Evolutionary conservation across 1,284 basidiomycete species (phyloP).

Genomic region (Anthracocystis walkeri): DNA sequence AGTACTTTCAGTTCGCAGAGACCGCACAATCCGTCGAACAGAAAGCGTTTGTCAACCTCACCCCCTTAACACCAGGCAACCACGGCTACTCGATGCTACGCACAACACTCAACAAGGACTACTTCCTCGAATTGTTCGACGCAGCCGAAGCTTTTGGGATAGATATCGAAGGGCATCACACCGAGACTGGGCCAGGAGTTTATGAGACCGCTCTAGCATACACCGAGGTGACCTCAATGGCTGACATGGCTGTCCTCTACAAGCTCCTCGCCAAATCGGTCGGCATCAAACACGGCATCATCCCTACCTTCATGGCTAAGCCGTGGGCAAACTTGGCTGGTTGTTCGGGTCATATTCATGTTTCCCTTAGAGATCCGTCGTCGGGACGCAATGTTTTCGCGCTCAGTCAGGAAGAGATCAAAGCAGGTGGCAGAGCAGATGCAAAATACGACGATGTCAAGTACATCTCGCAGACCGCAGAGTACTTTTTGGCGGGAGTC

Average conservation of each 20-base stretch:
- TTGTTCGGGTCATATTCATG: conserved; percentile 83
- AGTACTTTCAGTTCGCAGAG: conserved; percentile 95
- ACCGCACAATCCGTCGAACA: conserved; percentile 79
- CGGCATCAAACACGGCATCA: conserved; percentile 86
- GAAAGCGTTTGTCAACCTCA: conserved; percentile 82
- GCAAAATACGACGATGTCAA: conserved; percentile 84
- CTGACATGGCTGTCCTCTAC: conserved; percentile 92
- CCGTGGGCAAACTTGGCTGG: conserved; percentile 76
- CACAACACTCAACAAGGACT: conserved; percentile 79
- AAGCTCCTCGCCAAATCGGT: conserved; percentile 92
- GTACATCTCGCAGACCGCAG: conserved; percentile 84
- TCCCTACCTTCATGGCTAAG: conserved; percentile 98
- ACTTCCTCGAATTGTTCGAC: conserved; percentile 90
- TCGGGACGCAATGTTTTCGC: conserved; percentile 85
- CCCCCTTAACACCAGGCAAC: conserved; percentile 86
- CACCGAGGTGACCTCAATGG: conserved; percentile 84
- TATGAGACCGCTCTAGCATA: conserved; percentile 94
- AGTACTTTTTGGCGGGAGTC: conserved; percentile 91
- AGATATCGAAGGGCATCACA: conserved; percentile 91
- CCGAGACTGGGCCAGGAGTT: conserved; percentile 88
- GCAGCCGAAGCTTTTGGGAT: conserved; percentile 80
- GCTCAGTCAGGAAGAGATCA: conserved; percentile 75
- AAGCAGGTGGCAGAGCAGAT: conserved; percentile 76
- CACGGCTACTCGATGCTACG: conserved; percentile 69
- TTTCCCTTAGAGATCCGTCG: conserved; percentile 79